Evolutionary conservation across 768 basidiomycete species (phyloP), one percentile per base, ranked within the genome.

Genomic region (Collybia mongolica): DNA sequence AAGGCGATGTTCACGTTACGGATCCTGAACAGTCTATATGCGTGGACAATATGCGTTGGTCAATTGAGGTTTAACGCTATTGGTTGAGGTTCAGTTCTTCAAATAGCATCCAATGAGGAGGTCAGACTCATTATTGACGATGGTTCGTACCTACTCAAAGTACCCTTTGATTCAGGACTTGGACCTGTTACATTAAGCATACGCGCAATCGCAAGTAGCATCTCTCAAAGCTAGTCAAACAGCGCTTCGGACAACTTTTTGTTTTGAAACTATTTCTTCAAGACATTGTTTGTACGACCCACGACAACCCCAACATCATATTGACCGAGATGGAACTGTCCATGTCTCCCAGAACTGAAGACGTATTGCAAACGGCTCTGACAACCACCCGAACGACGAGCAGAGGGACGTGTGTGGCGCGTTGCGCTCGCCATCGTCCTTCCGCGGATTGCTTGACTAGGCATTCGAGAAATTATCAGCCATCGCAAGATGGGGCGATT

Each of bases 401-500:
- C 22, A 22, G 39, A 35, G 1, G 15, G 28, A 29, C 23, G 36
- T 18, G 26, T 39, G 39, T 42, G 26, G 28, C 53, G 45, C 6
- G 26, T 29, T 41, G 32, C 51, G 37, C 38, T 40, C 17, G 49
- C 48, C 41, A 43, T 45, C 36, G 49, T 45, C 41, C 26, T 38
- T 44, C 45, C 22, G 46, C 42, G 45, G 52, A 29, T 28, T 51
- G 38, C 43, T 57, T 51, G 22, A 26, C 22, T 37, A 32, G 54
- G 46, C 55, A 58, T 62, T 57, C 53, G 53, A 48, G 57, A 55
- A 42, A 46, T 58, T 57, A 56, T 52, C 51, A 48, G 56, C 54
- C 60, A 58, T 40, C 58, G 53, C 54, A 55, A 17, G 24, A 36
- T 52, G 51, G 58, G 57, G 50, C 61, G 57, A 62, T 73, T 75